These are phyloP conservation scores for Botrytis fragariae DNA, from an alignment of 2,329 filamentous ascomycete species.

Conservation along the genomic window DNA sequence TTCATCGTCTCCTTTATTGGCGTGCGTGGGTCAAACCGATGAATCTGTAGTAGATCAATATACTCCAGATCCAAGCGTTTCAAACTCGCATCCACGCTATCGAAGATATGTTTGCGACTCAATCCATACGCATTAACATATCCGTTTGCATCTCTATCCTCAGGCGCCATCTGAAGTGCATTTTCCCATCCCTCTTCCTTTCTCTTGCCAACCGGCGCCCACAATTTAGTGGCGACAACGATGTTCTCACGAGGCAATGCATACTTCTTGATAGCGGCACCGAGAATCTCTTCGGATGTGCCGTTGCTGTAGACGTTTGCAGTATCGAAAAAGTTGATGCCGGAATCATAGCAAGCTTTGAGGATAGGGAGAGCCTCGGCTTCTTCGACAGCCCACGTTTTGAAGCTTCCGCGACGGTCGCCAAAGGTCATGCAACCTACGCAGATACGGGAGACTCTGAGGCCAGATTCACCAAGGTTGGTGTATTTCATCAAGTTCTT, in stretches of 20 bases:
- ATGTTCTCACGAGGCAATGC: constrained; percentile 62
- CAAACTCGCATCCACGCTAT: constrained; percentile 59
- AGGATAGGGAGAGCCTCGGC: constrained; percentile 48
- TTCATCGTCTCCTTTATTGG: constrained; percentile 59
- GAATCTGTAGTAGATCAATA: constrained; percentile 56
- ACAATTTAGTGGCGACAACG: constrained; percentile 65
- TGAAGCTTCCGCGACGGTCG: constrained; percentile 24
- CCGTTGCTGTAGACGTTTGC: constrained; percentile 53
- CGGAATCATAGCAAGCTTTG: constrained; percentile 50
- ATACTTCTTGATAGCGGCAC: constrained; percentile 61
- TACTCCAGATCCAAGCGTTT: constrained; percentile 48
- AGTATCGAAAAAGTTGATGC: constrained; percentile 53
- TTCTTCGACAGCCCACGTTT: constrained; percentile 23
- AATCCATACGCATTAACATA: constrained; percentile 51
- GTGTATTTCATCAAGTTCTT: constrained; percentile 26
- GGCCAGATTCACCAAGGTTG: constrained; percentile 46
- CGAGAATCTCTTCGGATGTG: constrained; percentile 39
- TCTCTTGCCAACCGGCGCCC: constrained; percentile 21
- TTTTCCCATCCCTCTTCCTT: constrained; percentile 21
- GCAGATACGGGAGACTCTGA: constrained; percentile 52
- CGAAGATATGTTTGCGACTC: constrained; percentile 61
- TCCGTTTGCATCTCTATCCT: constrained; percentile 42
- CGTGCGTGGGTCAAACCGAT: constrained; percentile 52
- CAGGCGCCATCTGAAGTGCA: constrained; percentile 8
- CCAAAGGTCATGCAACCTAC: constrained; percentile 53